Conservation (phyloP, 441 rosid species). For the Gossypium aridum region DNA sequence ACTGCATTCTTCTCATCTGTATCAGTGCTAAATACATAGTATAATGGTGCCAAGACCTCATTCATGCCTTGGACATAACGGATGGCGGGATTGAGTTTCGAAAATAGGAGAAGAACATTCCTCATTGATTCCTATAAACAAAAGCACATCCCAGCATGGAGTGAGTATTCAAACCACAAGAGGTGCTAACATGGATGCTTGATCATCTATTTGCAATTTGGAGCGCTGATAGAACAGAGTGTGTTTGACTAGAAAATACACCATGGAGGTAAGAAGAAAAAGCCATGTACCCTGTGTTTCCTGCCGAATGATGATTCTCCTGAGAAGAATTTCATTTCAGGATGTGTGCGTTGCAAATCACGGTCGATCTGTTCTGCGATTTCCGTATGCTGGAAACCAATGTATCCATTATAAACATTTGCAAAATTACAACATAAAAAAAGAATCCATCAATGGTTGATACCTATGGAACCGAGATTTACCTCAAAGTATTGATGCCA, state of each 20-base stretch:
- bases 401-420: constrained; percentile 8
- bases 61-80: constrained; percentile 80
- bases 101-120: constrained; percentile 55
- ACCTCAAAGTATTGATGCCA: constrained; percentile 71
- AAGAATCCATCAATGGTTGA: constrained; percentile 6
- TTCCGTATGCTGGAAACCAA: constrained; percentile 49
- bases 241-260: not conserved
- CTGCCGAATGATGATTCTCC: constrained; percentile 47
- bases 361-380: constrained; percentile 63
- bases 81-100: constrained; percentile 70
- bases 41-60: constrained; percentile 67
- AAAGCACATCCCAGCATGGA: not conserved
- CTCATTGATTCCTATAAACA: constrained; percentile 54
- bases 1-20: constrained; percentile 49
- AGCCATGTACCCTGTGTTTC: constrained; percentile 41
- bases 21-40: constrained; percentile 51
- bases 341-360: constrained; percentile 63
- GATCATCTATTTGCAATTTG: not conserved
- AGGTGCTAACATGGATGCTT: not conserved
- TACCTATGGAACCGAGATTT: constrained; percentile 3
- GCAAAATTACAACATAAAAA: constrained; percentile 9
- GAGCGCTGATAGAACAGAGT: too few species aligned
- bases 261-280: not conserved
- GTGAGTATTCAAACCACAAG: not conserved
- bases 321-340: constrained; percentile 62